Conservation (phyloP, 1,284 basidiomycete species). For the Leucocoprinus gongylophorus region DNA sequence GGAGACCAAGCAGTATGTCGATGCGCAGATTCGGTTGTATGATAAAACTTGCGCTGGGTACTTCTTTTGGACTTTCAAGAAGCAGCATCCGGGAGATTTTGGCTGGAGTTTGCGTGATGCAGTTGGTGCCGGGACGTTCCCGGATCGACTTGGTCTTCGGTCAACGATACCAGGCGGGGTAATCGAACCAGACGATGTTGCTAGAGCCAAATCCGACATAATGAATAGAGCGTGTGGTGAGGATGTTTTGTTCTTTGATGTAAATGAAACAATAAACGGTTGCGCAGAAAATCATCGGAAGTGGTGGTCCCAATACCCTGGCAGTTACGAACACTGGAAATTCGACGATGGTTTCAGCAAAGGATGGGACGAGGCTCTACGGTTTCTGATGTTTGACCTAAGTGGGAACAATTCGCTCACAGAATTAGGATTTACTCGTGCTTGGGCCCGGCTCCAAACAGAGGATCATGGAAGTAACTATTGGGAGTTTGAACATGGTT, state of each 20-base stretch:
- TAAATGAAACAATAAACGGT: background rate
- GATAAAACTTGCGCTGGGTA: slow-evolving; percentile 66
- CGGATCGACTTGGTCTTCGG: slow-evolving; percentile 31
- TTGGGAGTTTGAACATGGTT: slow-evolving; percentile 32
- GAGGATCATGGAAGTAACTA: slow-evolving; percentile 20
- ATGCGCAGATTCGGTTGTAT: slow-evolving; percentile 64
- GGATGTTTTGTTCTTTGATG: background rate
- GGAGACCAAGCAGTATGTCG: slow-evolving; percentile 47
- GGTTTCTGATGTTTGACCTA: slow-evolving; percentile 21
- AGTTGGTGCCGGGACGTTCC: slow-evolving; percentile 57
- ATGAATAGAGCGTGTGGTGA: background rate
- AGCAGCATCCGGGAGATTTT: slow-evolving; percentile 58
- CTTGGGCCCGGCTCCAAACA: slow-evolving; percentile 22
- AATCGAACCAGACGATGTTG: slow-evolving; percentile 12
- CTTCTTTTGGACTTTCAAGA: slow-evolving; percentile 90
- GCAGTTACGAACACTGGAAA: slow-evolving; percentile 56
- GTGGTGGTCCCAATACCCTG: slow-evolving; percentile 53
- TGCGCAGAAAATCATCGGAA: slow-evolving; percentile 10
- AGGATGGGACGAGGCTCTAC: slow-evolving; percentile 69
- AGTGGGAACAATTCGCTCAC: slow-evolving; percentile 13
- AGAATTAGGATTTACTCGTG: slow-evolving; percentile 25
- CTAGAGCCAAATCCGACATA: background rate
- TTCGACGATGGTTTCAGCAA: slow-evolving; percentile 59
- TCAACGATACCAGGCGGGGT: slow-evolving; percentile 14
- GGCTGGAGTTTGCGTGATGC: slow-evolving; percentile 78